Evolutionary conservation across 345 rosid genomes (phyloP), one percentile per base, ranked within the genome.

Genomic region (Acer campestre): DNA sequence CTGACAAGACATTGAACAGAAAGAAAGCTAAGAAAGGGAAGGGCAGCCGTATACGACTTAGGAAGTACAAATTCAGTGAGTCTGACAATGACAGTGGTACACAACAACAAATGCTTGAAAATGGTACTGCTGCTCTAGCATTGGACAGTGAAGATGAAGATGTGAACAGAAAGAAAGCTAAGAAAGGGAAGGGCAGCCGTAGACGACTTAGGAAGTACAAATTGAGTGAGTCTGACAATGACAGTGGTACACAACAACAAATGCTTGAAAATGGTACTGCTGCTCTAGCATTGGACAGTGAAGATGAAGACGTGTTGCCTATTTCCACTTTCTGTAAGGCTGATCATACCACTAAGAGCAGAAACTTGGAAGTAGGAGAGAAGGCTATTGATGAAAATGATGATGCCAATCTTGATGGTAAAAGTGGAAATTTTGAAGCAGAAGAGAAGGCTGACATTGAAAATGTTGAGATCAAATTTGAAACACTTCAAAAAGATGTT

Each of bases 131-230:
- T 44, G 63, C 20, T 7, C 70, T 23, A 42, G 65, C 48, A 67
- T 67, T 17, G 68, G 85, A 86, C 40, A 79, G 82, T 35, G 88
- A 81, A 44, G 23, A 40, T 59, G 89, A 35, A 35, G 38, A 35
- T 6, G 6, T 59, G 16, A 63, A 73, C 38, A 79, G 71, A 42
- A 75, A 10, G 51, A 83, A 75, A 75, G 46, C 70, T 31, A 79
- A 79, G 78, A 64, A 78, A 27, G 74, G 6, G 23, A 86, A 79
- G 71, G 74, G 66, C 42, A 85, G 66, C 53, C 73, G 23, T 23
- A 78, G 85, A 73, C 81, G 89, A 67, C 88, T 84, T 25, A 94
- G 84, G 80, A 89, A 78, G 75, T 84, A 81, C 78, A 89, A 79
- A 46, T 13, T 69, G 7, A 67, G 74, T 72, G 91, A 87, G 63